These are phyloP conservation scores for Boletus eberwhitei DNA, from an alignment of 768 basidiomycete species.

Conservation along the genomic window DNA sequence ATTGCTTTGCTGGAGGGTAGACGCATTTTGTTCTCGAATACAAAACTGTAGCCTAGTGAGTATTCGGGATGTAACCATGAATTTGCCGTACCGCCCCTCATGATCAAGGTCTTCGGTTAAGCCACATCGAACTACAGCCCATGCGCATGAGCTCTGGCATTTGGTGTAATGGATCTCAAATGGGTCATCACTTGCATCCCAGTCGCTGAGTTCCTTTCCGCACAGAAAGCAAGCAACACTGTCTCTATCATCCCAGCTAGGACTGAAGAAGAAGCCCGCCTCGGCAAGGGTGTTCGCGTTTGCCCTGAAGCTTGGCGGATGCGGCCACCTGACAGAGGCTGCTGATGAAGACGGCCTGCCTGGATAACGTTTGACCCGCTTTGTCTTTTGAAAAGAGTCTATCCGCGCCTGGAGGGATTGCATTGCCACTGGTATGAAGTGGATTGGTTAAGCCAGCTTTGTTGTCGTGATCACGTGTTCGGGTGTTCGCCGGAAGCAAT, in stretches of 20 bases:
- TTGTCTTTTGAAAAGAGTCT: conserved; percentile 64
- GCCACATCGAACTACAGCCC: conserved; percentile 80
- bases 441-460: not conserved
- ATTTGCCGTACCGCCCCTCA: conserved; percentile 48
- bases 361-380: conserved; percentile 52
- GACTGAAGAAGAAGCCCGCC: conserved; percentile 87
- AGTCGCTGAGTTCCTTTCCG: conserved; percentile 75
- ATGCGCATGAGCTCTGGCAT: conserved; percentile 64
- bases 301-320: conserved; percentile 59
- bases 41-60: conserved; percentile 43
- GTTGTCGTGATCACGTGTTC: conserved; percentile 8
- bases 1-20: conserved; percentile 64
- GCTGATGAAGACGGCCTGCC: conserved; percentile 44
- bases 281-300: conserved; percentile 75
- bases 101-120: conserved; percentile 54
- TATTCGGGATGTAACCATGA: not conserved
- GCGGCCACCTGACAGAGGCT: conserved; percentile 71
- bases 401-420: conserved; percentile 55
- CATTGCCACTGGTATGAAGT: conserved; percentile 28
- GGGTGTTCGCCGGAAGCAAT: not conserved
- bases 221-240: conserved; percentile 85
- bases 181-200: conserved; percentile 85
- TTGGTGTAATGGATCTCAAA: conserved; percentile 78
- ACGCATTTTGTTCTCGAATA: conserved; percentile 55
- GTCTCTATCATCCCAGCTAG: conserved; percentile 64